Evolutionary conservation across 495 filamentous ascomycete species (phyloP).

Genomic region (Neurospora tetraspora): DNA sequence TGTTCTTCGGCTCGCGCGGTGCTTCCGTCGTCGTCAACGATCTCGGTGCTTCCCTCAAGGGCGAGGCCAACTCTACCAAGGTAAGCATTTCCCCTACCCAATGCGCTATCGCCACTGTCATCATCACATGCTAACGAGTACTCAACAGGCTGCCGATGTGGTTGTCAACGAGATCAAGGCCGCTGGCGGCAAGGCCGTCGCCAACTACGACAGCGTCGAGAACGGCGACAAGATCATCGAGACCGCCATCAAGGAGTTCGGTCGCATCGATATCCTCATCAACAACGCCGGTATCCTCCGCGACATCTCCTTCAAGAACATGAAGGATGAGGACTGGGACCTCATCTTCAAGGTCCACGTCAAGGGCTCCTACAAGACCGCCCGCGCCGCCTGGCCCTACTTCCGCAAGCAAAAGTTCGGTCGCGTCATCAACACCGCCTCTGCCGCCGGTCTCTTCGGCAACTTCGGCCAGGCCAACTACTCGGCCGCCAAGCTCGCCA

Average conservation of each 20-base stretch:
- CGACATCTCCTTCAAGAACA: slow-evolving; percentile 97
- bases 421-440: slow-evolving; percentile 90
- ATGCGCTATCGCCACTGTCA: neutral
- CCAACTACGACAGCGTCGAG: slow-evolving; percentile 97
- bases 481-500: slow-evolving; percentile 89
- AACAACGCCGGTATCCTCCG: slow-evolving; percentile 98
- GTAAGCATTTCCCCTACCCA: slow-evolving; percentile 32
- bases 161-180: slow-evolving; percentile 92
- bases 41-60: slow-evolving; percentile 86
- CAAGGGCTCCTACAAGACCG: slow-evolving; percentile 93
- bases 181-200: slow-evolving; percentile 89
- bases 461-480: slow-evolving; percentile 97
- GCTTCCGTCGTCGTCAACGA: slow-evolving; percentile 98
- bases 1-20: slow-evolving; percentile 84
- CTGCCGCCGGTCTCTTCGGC: slow-evolving; percentile 90
- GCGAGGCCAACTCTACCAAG: slow-evolving; percentile 82
- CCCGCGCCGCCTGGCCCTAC: slow-evolving; percentile 92
- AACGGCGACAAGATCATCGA: slow-evolving; percentile 93
- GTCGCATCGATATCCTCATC: slow-evolving; percentile 86
- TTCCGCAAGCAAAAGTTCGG: slow-evolving; percentile 99
- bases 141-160: slow-evolving; percentile 72
- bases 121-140: slow-evolving; percentile 15
- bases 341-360: slow-evolving; percentile 89
- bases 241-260: slow-evolving; percentile 86
- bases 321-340: slow-evolving; percentile 96